Base-by-base conservation (phyloP, 2,329 filamentous ascomycete species). In the Paraphaeosphaeria sporulosa region DNA sequence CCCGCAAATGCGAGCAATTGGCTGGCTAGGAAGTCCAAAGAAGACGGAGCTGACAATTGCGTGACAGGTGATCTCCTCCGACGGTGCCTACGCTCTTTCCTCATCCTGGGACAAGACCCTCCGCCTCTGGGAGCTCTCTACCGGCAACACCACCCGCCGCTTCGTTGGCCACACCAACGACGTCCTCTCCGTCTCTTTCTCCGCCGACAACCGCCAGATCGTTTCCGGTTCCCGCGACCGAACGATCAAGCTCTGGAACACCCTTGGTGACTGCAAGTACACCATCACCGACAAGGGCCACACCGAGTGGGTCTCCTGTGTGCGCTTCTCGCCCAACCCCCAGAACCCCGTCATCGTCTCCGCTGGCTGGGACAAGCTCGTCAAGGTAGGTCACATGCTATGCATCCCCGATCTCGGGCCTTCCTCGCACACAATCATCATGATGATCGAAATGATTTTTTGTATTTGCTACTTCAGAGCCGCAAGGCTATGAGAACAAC, bases 401-500 rank as follows among this genome's bases (percentile, higher is more conserved):
- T 57, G 7, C 6, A 42, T 38, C 10, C n/a, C 47, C 27, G 17
- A 48, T 51, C 47, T 30, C 23, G 27, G 12, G 34, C 50, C 34
- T 17, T 57, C 54, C 25, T 13, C n/a, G 27, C 23, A 48, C 5
- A 27, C 38, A 21, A 19, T 13, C 85, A 85, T 88, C 81, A 95
- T 93, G 94, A 98, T 98, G 94, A 87, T 90, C 88, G 91, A 87
- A 63, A 89, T 59, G 64, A 91, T 88, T 79, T 82, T 83, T 82
- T 80, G 94, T 98, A 98, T 98, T 98, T 98, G 95, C 95, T 98
- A 98, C 95, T 99, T 98, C 94, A 97, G 95, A 99, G 93, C 93
- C 88, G 84, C 82, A 82, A 81, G 88, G 94, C 93, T 83, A 97
- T 98, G 95, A 99, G 94, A 99, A 92, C 89, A 96, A 86, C 84